Conservation (phyloP, 2,329 filamentous ascomycete species). For the Penicillium sp. region DNA sequence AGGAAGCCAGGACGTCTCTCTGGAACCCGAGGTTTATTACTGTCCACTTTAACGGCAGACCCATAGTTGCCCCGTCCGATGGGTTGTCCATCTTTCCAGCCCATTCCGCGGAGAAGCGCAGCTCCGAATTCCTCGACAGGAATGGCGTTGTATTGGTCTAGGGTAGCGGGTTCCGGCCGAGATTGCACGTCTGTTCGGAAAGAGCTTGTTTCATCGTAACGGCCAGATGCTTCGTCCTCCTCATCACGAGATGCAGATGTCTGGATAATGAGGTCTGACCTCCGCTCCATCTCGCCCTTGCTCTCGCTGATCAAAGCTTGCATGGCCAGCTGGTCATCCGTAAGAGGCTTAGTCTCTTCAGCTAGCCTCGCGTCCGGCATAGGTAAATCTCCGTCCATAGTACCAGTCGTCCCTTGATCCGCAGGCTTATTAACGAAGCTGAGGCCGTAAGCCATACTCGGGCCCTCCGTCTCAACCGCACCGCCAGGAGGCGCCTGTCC, state of each 20-base stretch:
- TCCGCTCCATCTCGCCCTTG: constrained; percentile 39
- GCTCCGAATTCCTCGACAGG: constrained; percentile 95
- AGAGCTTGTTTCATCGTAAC: constrained; percentile 52
- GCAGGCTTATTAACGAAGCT: constrained; percentile 44
- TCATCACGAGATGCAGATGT: constrained; percentile 26
- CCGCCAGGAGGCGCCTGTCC: constrained; percentile 31
- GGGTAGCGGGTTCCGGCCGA: constrained; percentile 70
- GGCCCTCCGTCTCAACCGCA: constrained; percentile 49
- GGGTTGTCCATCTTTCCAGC: constrained; percentile 73
- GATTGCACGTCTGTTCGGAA: constrained; percentile 68
- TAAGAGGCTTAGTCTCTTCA: constrained; percentile 39
- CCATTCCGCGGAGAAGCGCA: constrained; percentile 87
- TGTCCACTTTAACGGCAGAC: constrained; percentile 40
- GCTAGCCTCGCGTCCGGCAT: constrained; percentile 26
- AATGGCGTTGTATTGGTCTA: constrained; percentile 83
- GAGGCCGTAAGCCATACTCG: constrained; percentile 55
- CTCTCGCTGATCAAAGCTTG: constrained; percentile 63
- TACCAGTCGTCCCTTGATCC: constrained; percentile 12
- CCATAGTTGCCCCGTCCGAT: constrained; percentile 56
- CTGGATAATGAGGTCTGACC: constrained; percentile 55
- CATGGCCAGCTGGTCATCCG: constrained; percentile 63
- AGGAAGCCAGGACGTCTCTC: constrained; percentile 75
- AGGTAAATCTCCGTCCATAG: constrained; percentile 26
- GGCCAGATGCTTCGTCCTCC: constrained; percentile 19
- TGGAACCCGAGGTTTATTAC: constrained; percentile 61